A percentile compares a stretch with the other conserved stretches of the same genome.
Conservation (phyloP, 768 basidiomycete species). For the Hygrophoropsis aurantiaca region DNA sequence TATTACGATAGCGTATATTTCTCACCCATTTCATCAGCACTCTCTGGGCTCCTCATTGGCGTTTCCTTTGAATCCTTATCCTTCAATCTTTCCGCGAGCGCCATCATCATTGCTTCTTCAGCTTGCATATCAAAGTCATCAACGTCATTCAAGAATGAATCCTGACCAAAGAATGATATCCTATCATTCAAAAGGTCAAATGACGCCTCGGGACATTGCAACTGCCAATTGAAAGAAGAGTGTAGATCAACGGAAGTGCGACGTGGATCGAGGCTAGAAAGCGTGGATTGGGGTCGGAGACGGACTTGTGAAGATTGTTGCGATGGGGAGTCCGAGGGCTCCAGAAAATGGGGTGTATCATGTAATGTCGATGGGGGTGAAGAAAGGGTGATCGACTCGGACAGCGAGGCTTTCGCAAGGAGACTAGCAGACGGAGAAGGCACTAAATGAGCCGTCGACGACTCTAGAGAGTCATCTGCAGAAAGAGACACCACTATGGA, state of each 20-base stretch:
- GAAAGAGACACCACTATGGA: slow-evolving; percentile 1
- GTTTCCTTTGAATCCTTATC: slow-evolving; percentile 13
- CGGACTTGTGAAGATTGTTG: slow-evolving; percentile 3
- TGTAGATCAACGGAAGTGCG: slow-evolving; percentile 33
- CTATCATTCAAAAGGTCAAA: slow-evolving; percentile 36
- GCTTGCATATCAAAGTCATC: slow-evolving; percentile 24
- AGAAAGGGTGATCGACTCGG: slow-evolving; percentile 1
- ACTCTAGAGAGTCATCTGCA: background rate
- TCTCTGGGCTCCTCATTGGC: background rate
- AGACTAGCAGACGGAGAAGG: slow-evolving; percentile 6
- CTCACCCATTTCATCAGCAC: background rate
- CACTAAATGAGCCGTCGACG: slow-evolving; percentile 3
- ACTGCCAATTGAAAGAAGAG: slow-evolving; percentile 33
- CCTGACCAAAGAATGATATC: slow-evolving; percentile 32
- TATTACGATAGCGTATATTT: background rate
- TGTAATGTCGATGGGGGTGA: background rate
- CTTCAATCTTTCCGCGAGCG: slow-evolving; percentile 7
- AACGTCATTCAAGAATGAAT: slow-evolving; percentile 25
- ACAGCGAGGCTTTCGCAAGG: slow-evolving; percentile 4
- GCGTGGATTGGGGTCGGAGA: slow-evolving; percentile 7
- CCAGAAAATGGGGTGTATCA: background rate
- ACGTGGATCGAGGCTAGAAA: slow-evolving; percentile 16
- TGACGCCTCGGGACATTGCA: slow-evolving; percentile 32
- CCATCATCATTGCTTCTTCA: slow-evolving; percentile 22
- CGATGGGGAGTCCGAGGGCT: background rate